Evolutionary conservation across 176 grass and related monocot species (phyloP), one percentile per base, ranked within the genome.

Genomic region (Dendrocalamus sinicus): DNA sequence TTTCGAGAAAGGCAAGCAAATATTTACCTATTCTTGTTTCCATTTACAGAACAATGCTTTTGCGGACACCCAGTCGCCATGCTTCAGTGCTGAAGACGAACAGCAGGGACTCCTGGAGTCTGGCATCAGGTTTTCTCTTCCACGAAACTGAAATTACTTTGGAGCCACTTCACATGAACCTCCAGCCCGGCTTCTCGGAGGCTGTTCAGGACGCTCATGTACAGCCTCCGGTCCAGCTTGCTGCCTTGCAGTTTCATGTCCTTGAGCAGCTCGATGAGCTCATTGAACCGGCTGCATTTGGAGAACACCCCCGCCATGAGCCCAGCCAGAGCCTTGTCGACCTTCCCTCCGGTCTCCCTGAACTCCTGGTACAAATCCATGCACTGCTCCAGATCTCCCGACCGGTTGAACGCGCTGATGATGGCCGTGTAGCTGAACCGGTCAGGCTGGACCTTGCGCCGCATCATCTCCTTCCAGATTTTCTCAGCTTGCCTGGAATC

Each of bases 401-500:
- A 82, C 50, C 89, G 81, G 73, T 92, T 98, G 89, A 95, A 95
- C 1, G 93, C 93, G 70, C 80, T 54, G 75, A 98, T 94, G 69
- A 91, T 85, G 65, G 84, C 92, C 14, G 96, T 92, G 78, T 98
- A 95, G 85, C 89, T 98, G 32, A 94, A 69, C 41, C 83, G 78
- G 79, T 98, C 96, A 0, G 93, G 86, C 60, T 13, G 52, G 16
- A 95, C 78, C 50, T 89, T 94, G 46, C 96, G 85, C 35, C 93
- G 90, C 82, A 78, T 40, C 96, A 98, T 98, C 90, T 95, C 93
- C 75, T 81, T 92, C 91, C 93, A 95, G 62, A 94, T 83, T 82
- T 98, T 98, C 78, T 98, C 96, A 11, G 92, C 93, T 70, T 94
- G 91, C 91, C 90, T 92, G 17, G 84, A 53, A 71, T 94, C 84